Evolutionary conservation across 371 early-diverging fungal genomes (phyloP).

Genomic region (Entomophthora muscae): DNA sequence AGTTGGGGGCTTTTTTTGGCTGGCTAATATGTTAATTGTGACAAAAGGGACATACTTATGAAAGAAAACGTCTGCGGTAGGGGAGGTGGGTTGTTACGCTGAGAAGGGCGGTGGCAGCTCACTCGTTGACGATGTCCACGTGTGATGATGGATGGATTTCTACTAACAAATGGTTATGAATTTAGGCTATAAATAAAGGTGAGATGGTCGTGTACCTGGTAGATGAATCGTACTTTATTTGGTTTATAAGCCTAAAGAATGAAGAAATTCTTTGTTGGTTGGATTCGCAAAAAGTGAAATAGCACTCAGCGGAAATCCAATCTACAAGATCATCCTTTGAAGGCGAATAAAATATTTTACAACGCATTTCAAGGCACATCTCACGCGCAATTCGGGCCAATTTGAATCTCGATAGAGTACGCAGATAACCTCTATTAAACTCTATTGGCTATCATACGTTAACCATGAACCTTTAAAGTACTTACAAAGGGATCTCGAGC

Average conservation of each 20-base stretch:
- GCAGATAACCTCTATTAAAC: neutral
- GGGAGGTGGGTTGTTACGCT: no score
- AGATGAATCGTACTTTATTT: no score
- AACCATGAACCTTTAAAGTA: no score
- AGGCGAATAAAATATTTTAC: neutral
- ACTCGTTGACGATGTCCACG: no score
- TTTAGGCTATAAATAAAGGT: neutral
- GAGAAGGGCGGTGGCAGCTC: no score
- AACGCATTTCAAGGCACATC: neutral
- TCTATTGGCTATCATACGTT: neutral
- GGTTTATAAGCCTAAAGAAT: neutral
- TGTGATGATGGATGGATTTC: neutral
- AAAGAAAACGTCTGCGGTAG: no score
- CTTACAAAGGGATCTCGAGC: no score
- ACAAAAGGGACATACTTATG: no score
- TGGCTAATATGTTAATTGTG: neutral
- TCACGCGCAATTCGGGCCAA: neutral
- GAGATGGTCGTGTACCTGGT: no score
- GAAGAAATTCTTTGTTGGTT: neutral
- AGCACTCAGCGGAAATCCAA: neutral
- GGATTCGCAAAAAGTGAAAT: neutral
- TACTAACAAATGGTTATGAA: neutral
- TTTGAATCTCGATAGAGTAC: neutral
- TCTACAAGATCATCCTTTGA: neutral
- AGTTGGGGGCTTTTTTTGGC: neutral